Percentiles rank a stretch among this genome's conserved stretches.
phyloP scores from a whole-genome alignment of 2,329 filamentous ascomycete genomes.

The Botrytis galanthina region DNA sequence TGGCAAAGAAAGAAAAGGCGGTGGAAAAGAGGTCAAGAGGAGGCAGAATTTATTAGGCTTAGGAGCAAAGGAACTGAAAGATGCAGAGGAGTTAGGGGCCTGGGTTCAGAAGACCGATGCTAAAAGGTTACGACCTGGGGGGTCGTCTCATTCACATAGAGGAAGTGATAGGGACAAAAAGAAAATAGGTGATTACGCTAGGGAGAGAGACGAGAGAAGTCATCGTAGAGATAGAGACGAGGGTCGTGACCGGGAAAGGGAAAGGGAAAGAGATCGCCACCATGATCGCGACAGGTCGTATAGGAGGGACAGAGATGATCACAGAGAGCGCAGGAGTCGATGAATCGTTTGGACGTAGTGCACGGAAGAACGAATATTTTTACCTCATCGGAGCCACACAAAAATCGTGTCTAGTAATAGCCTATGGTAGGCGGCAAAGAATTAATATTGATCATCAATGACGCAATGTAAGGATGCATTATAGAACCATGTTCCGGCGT shows the following conservation, averaged over 20 bases:
- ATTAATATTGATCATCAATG: background rate
- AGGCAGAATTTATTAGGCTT: conserved; percentile 82
- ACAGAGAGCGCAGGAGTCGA: conserved; percentile 27
- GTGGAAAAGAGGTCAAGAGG: conserved; percentile 63
- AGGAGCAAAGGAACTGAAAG: conserved; percentile 78
- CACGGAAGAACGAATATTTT: conserved; percentile 4
- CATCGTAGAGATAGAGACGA: conserved; percentile 38
- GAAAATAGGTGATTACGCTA: conserved; percentile 43
- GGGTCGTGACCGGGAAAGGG: conserved; percentile 36
- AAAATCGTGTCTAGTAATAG: background rate
- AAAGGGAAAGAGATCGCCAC: conserved; percentile 24
- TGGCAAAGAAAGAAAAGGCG: conserved; percentile 54
- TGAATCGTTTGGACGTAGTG: conserved; percentile 12
- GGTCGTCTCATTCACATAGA: conserved; percentile 26
- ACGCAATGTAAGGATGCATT: background rate
- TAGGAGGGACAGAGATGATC: conserved; percentile 33
- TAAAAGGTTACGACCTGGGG: conserved; percentile 45
- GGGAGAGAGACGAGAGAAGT: conserved; percentile 43
- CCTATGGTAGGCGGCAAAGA: background rate
- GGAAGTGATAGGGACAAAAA: conserved; percentile 41
- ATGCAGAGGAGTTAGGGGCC: conserved; percentile 69
- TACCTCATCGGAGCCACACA: background rate
- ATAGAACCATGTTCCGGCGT: background rate
- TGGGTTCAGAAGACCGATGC: conserved; percentile 71
- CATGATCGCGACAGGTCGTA: conserved; percentile 24